phyloP scores from a whole-genome alignment of 2,329 filamentous ascomycete species.

The Curvularia hawaiiensis region DNA sequence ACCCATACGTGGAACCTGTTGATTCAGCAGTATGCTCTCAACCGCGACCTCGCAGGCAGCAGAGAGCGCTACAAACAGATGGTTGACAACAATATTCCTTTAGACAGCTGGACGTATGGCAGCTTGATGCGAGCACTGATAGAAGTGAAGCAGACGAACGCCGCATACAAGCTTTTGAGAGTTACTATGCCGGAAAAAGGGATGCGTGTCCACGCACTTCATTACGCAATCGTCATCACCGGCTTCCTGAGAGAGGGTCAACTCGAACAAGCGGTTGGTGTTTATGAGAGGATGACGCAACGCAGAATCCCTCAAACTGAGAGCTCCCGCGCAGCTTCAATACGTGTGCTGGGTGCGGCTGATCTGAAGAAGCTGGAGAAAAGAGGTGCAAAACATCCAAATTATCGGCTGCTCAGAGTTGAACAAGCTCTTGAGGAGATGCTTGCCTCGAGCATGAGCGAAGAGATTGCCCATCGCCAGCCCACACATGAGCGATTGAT shows the following conservation, averaged over 20 bases:
- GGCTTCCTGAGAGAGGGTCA: conserved; percentile 53
- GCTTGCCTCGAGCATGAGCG: conserved; percentile 35
- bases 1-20: conserved; percentile 80
- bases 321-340: conserved; percentile 51
- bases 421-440: conserved; percentile 37
- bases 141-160: conserved; percentile 58
- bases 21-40: conserved; percentile 69
- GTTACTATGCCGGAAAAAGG: conserved; percentile 57
- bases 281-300: conserved; percentile 53
- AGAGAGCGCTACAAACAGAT: conserved; percentile 62
- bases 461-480: conserved; percentile 34
- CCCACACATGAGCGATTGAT: conserved; percentile 31
- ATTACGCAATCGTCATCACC: conserved; percentile 60
- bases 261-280: conserved; percentile 55
- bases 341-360: conserved; percentile 31
- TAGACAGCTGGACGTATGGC: conserved; percentile 64
- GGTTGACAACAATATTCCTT: conserved; percentile 55
- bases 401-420: conserved; percentile 29
- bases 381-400: conserved; percentile 17
- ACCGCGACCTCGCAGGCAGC: conserved; percentile 62
- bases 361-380: conserved; percentile 28
- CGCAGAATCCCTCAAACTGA: conserved; percentile 48
- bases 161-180: conserved; percentile 60
- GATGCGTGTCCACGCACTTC: conserved; percentile 53
- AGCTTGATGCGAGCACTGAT: conserved; percentile 65